Base-by-base conservation (phyloP, 2,329 filamentous ascomycete species). In the Dryadomyces quercivorus region DNA sequence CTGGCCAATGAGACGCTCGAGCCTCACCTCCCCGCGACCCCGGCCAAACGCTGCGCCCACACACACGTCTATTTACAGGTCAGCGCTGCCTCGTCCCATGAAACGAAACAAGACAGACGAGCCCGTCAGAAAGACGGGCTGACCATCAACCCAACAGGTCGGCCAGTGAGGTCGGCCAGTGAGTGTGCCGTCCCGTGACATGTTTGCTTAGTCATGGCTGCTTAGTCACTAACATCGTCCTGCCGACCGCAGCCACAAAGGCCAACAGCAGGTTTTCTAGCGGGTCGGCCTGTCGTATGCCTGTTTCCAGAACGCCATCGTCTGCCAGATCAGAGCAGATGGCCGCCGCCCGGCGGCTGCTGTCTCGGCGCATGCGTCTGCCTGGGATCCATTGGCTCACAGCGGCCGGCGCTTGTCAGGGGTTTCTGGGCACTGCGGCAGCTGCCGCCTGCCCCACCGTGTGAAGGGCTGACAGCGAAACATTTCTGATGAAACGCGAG, bases 391-490 rank as follows among this genome's bases (percentile, higher is more conserved):
- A 56, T 56, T 59, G 58, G 58, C 51, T 51, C 42, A 36, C 36
- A 22, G 31, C 26, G 16, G 10, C 53, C 56, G 52, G 56, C 56
- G 54, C 56, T 58, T 56, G 52, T 51, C 42, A 52, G 21, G 36
- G 21, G n/a, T 34, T 22, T 6, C n/a, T 34, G 16, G 9, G 36
- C 36, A 26, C 45, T 21, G 38, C 47, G 16, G 47, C 51, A 55
- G 51, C 47, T 31, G 42, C 42, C 46, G 47, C 51, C 51, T 31
- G 51, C 45, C 47, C 53, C 53, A 36, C 56, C 47, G 34, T 36
- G 15, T 15, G 2, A 4, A n/a, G 15, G 38, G 36, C 13, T 21
- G 36, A 18, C 38, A 22, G 36, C 36, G 40, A 51, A 43, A 43
- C 38, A 34, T 31, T 31, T 31, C 26, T 8, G 26, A 31, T 31